These are phyloP conservation scores for Solanum stenotomum DNA, from an alignment of 257 asterid species.

Conservation along the genomic window DNA sequence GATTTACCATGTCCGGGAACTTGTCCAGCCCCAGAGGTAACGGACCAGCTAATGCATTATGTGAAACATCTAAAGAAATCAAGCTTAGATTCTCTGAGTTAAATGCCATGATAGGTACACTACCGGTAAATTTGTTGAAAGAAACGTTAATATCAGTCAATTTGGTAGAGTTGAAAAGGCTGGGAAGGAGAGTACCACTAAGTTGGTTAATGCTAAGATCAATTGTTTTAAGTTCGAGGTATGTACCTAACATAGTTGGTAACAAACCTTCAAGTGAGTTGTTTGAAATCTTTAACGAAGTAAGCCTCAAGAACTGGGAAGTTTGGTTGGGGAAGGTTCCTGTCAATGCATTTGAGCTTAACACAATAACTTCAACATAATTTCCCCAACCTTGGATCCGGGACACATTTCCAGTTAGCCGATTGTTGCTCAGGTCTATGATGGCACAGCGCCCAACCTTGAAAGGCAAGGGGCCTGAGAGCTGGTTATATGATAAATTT, in stretches of 20 bases:
- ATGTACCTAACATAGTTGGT: conserved; percentile 48
- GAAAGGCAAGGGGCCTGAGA: conserved; percentile 68
- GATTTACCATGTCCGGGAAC: conserved; percentile 35
- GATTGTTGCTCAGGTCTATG: conserved; percentile 65
- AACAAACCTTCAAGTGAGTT: conserved; percentile 67
- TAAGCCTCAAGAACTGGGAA: conserved; percentile 70
- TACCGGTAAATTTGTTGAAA: conserved; percentile 54
- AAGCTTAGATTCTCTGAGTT: conserved; percentile 29
- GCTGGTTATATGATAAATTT: conserved; percentile 60
- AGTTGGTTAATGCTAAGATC: conserved; percentile 63
- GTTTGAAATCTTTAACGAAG: conserved; percentile 57
- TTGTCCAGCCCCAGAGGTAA: conserved; percentile 46
- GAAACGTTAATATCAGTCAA: conserved; percentile 46
- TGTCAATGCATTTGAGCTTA: conserved; percentile 58
- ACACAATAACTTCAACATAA: conserved; percentile 49
- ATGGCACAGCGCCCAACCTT: conserved; percentile 60
- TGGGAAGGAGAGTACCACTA: conserved; percentile 50
- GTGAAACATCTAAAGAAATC: conserved; percentile 51
- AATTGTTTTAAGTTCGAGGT: conserved; percentile 43
- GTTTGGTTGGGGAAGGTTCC: conserved; percentile 54
- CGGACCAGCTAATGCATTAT: conserved; percentile 45
- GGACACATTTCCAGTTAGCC: conserved; percentile 59
- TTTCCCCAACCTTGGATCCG: conserved; percentile 74
- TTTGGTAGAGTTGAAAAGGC: conserved; percentile 45
- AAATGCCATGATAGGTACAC: conserved; percentile 25